Evolutionary conservation across 1,284 basidiomycete species (phyloP), one percentile per base, ranked within the genome.

Genomic region (Boletus mariae): DNA sequence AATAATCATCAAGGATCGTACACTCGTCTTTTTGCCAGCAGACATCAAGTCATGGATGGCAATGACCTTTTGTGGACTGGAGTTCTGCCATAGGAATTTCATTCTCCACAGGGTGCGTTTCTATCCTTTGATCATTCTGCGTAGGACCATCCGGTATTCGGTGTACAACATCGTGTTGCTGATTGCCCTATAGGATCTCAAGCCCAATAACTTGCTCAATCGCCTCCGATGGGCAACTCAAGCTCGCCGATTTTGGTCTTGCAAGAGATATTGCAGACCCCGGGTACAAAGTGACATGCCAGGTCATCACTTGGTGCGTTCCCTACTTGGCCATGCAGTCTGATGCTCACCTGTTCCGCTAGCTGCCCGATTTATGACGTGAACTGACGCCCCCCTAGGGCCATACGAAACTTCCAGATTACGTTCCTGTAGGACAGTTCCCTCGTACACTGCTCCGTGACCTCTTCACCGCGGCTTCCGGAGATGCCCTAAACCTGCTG

Each of bases 1-100:
- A 73, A 92, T 92, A 63, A 87, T 99, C 60, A 98, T 99, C 73
- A 94, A 94, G 68, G 95, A 99, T 71, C 82, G 92, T 44, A 79
- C 85, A 2, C 20, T 40, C 20, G 17, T 40, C 20, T 40, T 40
- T 11, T 8, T 23, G 17, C 17, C 20, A 3, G 20, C 12, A 6
- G 38, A 40, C 38, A 40, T 40, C 20, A 40, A 23, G 20, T 31
- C 28, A 29, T 12, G 97, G 99, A 20, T 20, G 20, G 20, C 20
- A 20, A 20, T 20, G 20, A 20, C 20, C 20, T 20, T 20, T 20
- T 0, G 20, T 20, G 20, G 20, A 20, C 20, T 20, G 20, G 20
- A 20, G 20, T 20, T 20, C 20, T 20, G 20, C 20, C 20, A 20
- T 20, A 20, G 20, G 20, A 20, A 20, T 20, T 20, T 20, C 20